Evolutionary conservation across 2,329 filamentous ascomycete genomes (phyloP).

Genomic region (Ceratocystiopsis sp.): DNA sequence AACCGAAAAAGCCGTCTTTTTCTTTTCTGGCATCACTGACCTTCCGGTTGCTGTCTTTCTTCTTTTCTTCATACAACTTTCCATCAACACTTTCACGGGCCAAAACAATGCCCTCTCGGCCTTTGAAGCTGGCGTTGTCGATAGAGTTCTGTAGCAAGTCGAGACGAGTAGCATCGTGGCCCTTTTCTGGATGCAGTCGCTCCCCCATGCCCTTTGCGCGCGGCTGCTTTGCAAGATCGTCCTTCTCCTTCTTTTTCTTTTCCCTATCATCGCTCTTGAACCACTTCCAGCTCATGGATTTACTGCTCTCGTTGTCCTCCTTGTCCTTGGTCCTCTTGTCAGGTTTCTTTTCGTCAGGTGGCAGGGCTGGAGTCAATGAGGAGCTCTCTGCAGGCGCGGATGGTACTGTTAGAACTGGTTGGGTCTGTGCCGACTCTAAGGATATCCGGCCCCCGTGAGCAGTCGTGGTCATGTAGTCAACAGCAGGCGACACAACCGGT

Average conservation of each 20-base stretch:
- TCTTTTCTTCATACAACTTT: slow-evolving; percentile 65
- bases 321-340: slow-evolving; percentile 64
- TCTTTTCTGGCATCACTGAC: slow-evolving; percentile 67
- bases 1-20: slow-evolving; percentile 85
- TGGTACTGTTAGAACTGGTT: slow-evolving; percentile 53
- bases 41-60: slow-evolving; percentile 63
- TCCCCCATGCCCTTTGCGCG: slow-evolving; percentile 47
- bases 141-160: slow-evolving; percentile 81
- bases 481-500: background rate
- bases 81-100: slow-evolving; percentile 59
- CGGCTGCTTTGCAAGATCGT: slow-evolving; percentile 33
- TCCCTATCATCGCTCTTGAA: slow-evolving; percentile 64
- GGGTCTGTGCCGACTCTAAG: slow-evolving; percentile 47
- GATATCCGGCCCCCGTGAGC: slow-evolving; percentile 26
- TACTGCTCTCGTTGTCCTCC: slow-evolving; percentile 46
- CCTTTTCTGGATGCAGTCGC: slow-evolving; percentile 34
- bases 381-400: slow-evolving; percentile 50
- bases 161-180: slow-evolving; percentile 64
- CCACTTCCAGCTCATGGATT: slow-evolving; percentile 71
- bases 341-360: slow-evolving; percentile 50
- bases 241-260: slow-evolving; percentile 46
- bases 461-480: background rate
- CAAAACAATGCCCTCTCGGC: slow-evolving; percentile 68
- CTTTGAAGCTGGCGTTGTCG: slow-evolving; percentile 46
- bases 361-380: slow-evolving; percentile 62